Evolutionary conservation across 768 basidiomycete genomes (phyloP).

Genomic region (Solioccasus polychromus): DNA sequence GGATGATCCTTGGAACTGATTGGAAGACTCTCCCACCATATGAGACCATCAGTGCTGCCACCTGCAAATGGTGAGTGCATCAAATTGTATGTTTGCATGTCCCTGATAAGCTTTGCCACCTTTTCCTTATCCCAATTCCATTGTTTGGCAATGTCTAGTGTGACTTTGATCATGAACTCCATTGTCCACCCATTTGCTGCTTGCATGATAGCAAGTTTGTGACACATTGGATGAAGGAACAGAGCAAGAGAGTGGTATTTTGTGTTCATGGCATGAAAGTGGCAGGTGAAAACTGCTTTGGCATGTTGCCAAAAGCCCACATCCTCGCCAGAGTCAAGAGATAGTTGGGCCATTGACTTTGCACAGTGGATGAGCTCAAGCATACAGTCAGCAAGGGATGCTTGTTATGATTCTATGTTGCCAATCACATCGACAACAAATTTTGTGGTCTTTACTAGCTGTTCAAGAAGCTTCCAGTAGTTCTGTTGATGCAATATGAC

Average conservation of each 20-base stretch:
- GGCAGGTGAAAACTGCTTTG: slow-evolving; percentile 9
- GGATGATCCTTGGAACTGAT: neutral
- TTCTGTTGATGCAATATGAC: neutral
- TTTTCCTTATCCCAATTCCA: too few relatives aligned
- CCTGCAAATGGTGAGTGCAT: neutral
- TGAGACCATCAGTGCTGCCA: neutral
- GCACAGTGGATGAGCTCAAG: slow-evolving; percentile 22
- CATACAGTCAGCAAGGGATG: slow-evolving; percentile 30
- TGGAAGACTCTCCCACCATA: neutral
- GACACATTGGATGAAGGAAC: slow-evolving; percentile 14
- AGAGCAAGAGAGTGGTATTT: slow-evolving; percentile 17
- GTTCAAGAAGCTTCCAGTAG: slow-evolving; percentile 15
- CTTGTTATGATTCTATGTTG: slow-evolving; percentile 23
- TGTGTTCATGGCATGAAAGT: slow-evolving; percentile 20
- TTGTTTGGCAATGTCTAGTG: neutral
- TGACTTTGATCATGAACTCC: slow-evolving; percentile 1
- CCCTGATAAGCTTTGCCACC: neutral
- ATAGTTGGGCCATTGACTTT: neutral
- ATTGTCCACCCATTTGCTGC: slow-evolving; percentile 2
- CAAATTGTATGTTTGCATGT: neutral
- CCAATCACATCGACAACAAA: slow-evolving; percentile 32
- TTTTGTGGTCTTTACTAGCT: slow-evolving; percentile 19
- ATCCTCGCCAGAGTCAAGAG: slow-evolving; percentile 4
- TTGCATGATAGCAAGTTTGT: slow-evolving; percentile 4
- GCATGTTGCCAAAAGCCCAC: slow-evolving; percentile 13